Evolutionary conservation across 106 monocot species (phyloP).

Genomic region (Dendrobium nobile): DNA sequence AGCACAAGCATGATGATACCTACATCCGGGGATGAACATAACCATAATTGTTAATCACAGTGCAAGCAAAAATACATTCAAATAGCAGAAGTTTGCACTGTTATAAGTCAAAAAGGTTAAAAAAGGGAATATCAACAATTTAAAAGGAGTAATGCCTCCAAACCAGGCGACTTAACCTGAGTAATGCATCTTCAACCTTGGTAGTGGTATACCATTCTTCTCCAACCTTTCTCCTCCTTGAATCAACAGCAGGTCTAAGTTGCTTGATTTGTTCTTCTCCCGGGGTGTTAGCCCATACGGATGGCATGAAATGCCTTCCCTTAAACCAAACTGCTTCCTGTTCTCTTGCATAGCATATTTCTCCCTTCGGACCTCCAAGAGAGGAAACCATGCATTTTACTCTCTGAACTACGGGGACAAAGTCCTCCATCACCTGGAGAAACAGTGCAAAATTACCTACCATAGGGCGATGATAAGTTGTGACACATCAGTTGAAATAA

Average conservation of each 20-base stretch:
- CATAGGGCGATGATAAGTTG: neutral
- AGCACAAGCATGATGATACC: slow-evolving; percentile 77
- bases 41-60: slow-evolving; percentile 3
- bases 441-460: neutral
- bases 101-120: neutral
- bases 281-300: slow-evolving; percentile 72
- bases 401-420: slow-evolving; percentile 75
- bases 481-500: neutral
- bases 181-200: slow-evolving; percentile 83
- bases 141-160: neutral
- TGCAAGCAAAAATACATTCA: neutral
- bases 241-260: slow-evolving; percentile 74
- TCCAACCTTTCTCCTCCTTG: slow-evolving; percentile 94
- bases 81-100: neutral
- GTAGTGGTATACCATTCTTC: slow-evolving; percentile 94
- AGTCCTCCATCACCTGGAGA: slow-evolving; percentile 69
- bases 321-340: slow-evolving; percentile 97
- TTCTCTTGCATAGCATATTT: slow-evolving; percentile 87
- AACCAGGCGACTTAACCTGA: slow-evolving; percentile 35
- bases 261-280: slow-evolving; percentile 94
- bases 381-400: slow-evolving; percentile 68
- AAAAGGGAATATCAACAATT: neutral
- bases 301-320: slow-evolving; percentile 76
- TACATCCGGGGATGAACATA: slow-evolving; percentile 18
- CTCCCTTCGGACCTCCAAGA: slow-evolving; percentile 76